phyloP scores from a whole-genome alignment of 768 basidiomycete species.

The Auricularia sp. region DNA sequence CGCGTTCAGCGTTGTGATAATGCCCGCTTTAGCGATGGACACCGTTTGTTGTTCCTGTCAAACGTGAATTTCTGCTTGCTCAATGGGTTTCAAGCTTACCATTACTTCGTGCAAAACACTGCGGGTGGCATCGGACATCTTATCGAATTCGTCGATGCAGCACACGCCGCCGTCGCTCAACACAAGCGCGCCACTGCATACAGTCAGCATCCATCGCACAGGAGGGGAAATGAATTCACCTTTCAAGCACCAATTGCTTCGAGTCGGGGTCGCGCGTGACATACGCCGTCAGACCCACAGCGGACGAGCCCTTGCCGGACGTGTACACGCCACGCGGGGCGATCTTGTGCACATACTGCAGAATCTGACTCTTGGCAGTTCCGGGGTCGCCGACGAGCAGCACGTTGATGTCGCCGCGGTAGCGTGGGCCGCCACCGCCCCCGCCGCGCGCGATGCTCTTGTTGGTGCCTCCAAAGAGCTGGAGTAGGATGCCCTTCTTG shows the following conservation, averaged over 20 bases:
- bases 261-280: constrained; percentile 97
- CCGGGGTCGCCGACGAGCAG: constrained; percentile 96
- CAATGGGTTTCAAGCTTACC: constrained; percentile 30
- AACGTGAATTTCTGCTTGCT: not conserved
- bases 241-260: constrained; percentile 95
- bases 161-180: constrained; percentile 94
- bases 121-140: constrained; percentile 38
- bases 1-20: constrained; percentile 42
- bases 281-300: constrained; percentile 97
- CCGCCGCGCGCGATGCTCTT: constrained; percentile 90
- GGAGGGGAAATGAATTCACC: constrained; percentile 34
- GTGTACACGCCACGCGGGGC: constrained; percentile 97
- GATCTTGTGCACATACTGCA: constrained; percentile 98
- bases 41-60: constrained; percentile 51
- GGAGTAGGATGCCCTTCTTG: constrained; percentile 94
- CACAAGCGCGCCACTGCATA: constrained; percentile 76
- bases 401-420: constrained; percentile 96
- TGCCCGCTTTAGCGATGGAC: constrained; percentile 43
- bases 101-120: constrained; percentile 41
- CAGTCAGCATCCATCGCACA: not conserved
- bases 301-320: constrained; percentile 95
- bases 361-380: constrained; percentile 90
- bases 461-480: constrained; percentile 96
- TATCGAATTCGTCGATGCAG: constrained; percentile 92
- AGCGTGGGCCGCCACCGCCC: constrained; percentile 91